These are phyloP conservation scores for Kitagawia praeruptora DNA, from an alignment of 129 eudicot species.

Conservation along the genomic window DNA sequence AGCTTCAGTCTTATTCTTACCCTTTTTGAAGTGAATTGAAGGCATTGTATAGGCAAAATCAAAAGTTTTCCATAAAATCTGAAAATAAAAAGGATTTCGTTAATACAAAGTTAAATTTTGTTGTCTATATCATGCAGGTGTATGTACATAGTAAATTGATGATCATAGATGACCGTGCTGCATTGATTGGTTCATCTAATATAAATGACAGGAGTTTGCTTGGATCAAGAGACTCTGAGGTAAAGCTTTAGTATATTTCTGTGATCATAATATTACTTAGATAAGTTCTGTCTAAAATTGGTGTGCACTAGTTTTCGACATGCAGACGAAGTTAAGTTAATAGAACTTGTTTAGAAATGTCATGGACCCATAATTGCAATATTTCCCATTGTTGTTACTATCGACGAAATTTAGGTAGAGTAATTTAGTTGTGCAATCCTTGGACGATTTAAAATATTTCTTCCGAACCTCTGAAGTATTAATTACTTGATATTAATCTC, in stretches of 20 bases:
- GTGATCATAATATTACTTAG: neutral
- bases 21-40: neutral
- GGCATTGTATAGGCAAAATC: neutral
- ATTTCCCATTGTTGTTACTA: neutral
- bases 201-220: conserved; percentile 95
- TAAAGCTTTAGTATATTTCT: conserved; percentile 13
- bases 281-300: neutral
- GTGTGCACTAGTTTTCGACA: neutral
- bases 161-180: conserved; percentile 76
- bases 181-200: conserved; percentile 84
- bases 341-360: neutral
- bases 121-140: conserved; percentile 35
- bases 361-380: neutral
- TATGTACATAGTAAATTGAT: conserved; percentile 94
- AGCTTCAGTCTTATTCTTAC: neutral
- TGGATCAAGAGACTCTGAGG: conserved; percentile 99
- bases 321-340: neutral
- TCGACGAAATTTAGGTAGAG: neutral
- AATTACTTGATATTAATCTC: neutral
- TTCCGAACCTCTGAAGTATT: neutral
- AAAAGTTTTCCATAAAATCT: neutral
- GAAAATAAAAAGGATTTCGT: neutral
- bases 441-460: neutral
- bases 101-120: neutral
- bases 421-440: neutral